Percentiles rank a stretch among this genome's conserved stretches.
phyloP scores from a whole-genome alignment of 805 yeast genomes.

The Nakazawaea anatomiae region DNA sequence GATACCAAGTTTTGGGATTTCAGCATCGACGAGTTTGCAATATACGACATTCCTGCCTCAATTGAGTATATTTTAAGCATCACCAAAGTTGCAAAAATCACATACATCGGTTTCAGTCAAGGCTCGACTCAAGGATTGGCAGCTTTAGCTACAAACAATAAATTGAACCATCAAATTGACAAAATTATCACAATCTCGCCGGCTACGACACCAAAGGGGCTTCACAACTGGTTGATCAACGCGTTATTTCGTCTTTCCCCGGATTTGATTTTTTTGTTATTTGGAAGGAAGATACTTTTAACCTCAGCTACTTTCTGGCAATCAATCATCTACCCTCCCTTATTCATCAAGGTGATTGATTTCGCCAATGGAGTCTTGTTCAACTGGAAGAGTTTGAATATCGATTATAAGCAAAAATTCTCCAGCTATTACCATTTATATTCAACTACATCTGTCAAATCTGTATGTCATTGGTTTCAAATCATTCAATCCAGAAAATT shows the following conservation, averaged over 20 bases:
- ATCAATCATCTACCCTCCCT: conserved; percentile 43
- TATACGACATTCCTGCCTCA: conserved; percentile 82
- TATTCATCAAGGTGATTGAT: conserved; percentile 41
- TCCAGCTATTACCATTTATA: conserved; percentile 47
- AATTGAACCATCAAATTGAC: conserved; percentile 49
- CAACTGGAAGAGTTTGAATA: conserved; percentile 42
- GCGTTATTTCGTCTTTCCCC: conserved; percentile 75
- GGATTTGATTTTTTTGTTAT: conserved; percentile 57
- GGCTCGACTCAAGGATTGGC: conserved; percentile 95
- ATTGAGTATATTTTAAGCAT: conserved; percentile 62
- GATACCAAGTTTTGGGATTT: conserved; percentile 76
- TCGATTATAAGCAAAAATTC: conserved; percentile 36
- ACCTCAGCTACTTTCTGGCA: conserved; percentile 66
- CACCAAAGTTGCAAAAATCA: conserved; percentile 39
- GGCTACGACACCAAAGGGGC: conserved; percentile 87
- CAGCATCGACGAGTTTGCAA: conserved; percentile 85
- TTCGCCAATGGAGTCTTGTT: conserved; percentile 37
- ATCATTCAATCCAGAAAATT: conserved; percentile 39
- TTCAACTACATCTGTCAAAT: conserved; percentile 50
- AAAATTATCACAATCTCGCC: conserved; percentile 83
- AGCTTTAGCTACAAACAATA: conserved; percentile 59
- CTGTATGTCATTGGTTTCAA: conserved; percentile 45
- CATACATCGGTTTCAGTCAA: conserved; percentile 86
- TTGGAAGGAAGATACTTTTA: conserved; percentile 69
- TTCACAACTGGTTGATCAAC: conserved; percentile 63